phyloP scores from a whole-genome alignment of 2,329 filamentous ascomycete species.

The Aspergillus sp. region DNA sequence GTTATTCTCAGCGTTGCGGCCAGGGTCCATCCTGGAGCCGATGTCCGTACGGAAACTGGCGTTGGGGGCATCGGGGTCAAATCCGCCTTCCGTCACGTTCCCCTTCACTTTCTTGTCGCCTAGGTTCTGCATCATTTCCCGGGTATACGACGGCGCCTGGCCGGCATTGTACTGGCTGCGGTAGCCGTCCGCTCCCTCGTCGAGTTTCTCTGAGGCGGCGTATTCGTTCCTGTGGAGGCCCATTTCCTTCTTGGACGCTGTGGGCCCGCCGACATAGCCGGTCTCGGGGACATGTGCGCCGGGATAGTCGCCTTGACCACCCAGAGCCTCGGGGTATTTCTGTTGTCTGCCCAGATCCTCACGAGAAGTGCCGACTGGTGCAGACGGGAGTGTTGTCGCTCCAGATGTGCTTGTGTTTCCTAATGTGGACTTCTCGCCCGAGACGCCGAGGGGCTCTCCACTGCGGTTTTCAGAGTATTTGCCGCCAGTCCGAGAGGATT shows the following conservation, averaged over 20 bases:
- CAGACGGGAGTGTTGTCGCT: constrained; percentile 43
- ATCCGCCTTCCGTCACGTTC: constrained; percentile 42
- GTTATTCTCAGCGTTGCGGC: constrained; percentile 35
- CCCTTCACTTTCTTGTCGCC: constrained; percentile 41
- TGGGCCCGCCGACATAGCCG: constrained; percentile 28
- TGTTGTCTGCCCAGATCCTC: constrained; percentile 35
- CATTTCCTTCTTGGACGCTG: constrained; percentile 22
- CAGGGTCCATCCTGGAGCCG: constrained; percentile 48
- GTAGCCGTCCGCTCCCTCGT: constrained; percentile 9
- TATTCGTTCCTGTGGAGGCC: constrained; percentile 16
- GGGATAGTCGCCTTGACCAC: constrained; percentile 30
- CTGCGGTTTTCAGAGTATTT: constrained; percentile 52
- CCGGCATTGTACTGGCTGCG: constrained; percentile 19
- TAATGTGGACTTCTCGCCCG: constrained; percentile 45
- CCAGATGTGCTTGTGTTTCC: constrained; percentile 48
- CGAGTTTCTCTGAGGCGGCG: constrained; percentile 9
- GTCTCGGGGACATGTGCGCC: constrained; percentile 24
- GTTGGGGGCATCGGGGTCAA: constrained; percentile 35
- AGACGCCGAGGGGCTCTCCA: constrained; percentile 41
- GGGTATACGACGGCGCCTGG: constrained; percentile 30
- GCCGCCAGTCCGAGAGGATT: constrained; percentile 55
- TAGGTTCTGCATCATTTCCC: constrained; percentile 22
- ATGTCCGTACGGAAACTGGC: constrained; percentile 45
- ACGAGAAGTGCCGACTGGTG: constrained; percentile 38
- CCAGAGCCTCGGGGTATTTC: constrained; percentile 31